Base-by-base conservation (phyloP, 257 asterid genomes). In the Schizonepeta tenuifolia region DNA sequence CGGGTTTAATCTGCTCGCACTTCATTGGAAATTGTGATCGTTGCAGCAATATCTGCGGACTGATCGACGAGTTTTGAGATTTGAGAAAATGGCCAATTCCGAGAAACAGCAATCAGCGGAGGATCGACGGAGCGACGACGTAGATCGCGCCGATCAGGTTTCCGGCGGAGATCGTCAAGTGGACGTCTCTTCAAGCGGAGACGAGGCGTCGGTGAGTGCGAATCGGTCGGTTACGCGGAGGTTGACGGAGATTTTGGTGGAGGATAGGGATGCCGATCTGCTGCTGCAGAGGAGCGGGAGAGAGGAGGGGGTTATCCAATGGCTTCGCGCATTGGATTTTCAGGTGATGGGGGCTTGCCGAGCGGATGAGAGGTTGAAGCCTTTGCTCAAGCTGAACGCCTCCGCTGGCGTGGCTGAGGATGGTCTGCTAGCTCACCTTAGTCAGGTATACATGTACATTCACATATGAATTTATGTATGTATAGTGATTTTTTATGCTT, bases 341-440 rank as follows among this genome's bases (percentile, higher is more conserved):
- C 99, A 95, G 84, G 89, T 86, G 44, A 84, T 89, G 82, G 99
- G 99, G 46, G 99, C 98, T 61, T 95, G 99, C 77, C 89, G 99
- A 12, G 88, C 86, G 14, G 99, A 95, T 78, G 99, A 95, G 89
- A 87, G 99, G 80, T 79, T 95, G 86, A 95, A 90, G 81, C 99
- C 99, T 57, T 72, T 95, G 85, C 83, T 95, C 75, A 92, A 95
- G 85, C 78, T 95, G 2, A 90, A 86, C 66, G 85, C 84, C 43
- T 82, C 93, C 46, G 64, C 85, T 9, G 98, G 90, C 10, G 86
- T 85, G 10, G 89, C 90, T 21, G 98, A 95, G 74, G 97, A 92
- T 81, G 87, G 88, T 58, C 78, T 95, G 46, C 80, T 92, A 2
- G 80, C 91, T 82, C 91, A 90, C 21, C 89, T 95, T 54, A 85